Evolutionary conservation across 1,284 basidiomycete species (phyloP), one percentile per base, ranked within the genome.

Genomic region (Ustilago bromivora): DNA sequence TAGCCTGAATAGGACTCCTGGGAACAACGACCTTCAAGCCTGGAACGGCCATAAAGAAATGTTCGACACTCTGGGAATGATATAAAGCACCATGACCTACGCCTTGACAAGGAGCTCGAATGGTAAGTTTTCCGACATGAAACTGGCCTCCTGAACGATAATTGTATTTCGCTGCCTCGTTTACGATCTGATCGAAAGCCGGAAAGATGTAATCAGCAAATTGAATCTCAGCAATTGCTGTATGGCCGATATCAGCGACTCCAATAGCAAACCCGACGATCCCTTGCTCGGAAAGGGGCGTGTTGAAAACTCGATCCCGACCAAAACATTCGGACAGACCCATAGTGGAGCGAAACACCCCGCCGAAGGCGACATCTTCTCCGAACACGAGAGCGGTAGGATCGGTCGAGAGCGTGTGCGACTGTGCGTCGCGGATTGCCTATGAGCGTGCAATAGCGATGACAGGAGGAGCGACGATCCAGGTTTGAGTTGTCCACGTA

Each of bases 211-310:
- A 82, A 51, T 80, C 82, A 54, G 87, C 88, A 61, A 89, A 89
- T 83, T 90, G 95, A 66, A 98, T 94, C 87, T 98, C 95, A 49
- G 94, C 96, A 63, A 98, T 95, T 1, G 95, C 94, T 4, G 94
- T 95, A 63, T 95, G 94, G 0, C 95, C 95, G 91, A 97, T 96
- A 15, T 92, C 89, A 0, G 96, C 94, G 66, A 96, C 86, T 4
- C 96, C 95, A 58, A 98, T 95, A 0, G 92, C 95, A 80, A 98
- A 97, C 9, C 95, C 95, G 51, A 93, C 94, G 63, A 98, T 96
- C 6, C 95, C 95, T 87, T 98, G 82, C 59, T 84, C 82, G 10
- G 65, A 71, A 5, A 84, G 58, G 6, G 82, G 82, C 11, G 82
- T 84, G 70, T 82, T 82, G 53, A 74, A 70, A 12, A 71, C 66